Base-by-base conservation (phyloP, 441 rosid species). In the Capsella rubella region DNA sequence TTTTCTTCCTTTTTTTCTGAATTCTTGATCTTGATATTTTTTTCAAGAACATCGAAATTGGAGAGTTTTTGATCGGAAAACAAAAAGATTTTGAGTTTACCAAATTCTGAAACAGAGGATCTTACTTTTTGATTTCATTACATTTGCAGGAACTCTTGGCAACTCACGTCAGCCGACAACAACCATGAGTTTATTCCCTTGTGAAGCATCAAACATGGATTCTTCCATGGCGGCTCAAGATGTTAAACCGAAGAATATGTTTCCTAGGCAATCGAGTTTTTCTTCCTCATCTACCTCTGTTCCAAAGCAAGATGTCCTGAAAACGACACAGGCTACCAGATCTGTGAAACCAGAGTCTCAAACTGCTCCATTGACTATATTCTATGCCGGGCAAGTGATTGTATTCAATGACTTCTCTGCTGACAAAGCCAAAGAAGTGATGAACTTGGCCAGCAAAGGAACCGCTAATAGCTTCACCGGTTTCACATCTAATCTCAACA, bases 321-420 rank as follows among this genome's bases (percentile, higher is more conserved):
- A 65, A 55, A 78, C 32, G 73, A 53, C 25, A 13, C 82, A 81
- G 56, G 43, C 2, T n/a, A 42, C 66, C 76, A 79, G 75, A 69
- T 25, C 71, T 31, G 75, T 62, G 37, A 43, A 68, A 8, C 42
- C 32, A 21, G 87, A 84, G 80, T 52, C 84, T 21, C 83, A 79
- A 57, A 39, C 87, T 67, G 86, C 91, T 5, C 89, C 84, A 25
- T 82, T 91, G 93, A 91, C 98, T 7, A 88, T 93, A 35, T 91
- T 93, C 67, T 93, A 93, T 43, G 85, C 47, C 2, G 96, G 98
- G 10, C 87, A 84, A 79, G 96, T 91, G 63, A 75, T 90, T 27
- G 93, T 88, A 63, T 84, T 90, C 40, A 69, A 87, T 34, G 89
- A 84, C 67, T 84, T 90, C 49, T 79, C 93, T 0, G 86, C 88